Evolutionary conservation across 805 yeast genomes (phyloP), one percentile per base, ranked within the genome.

Genomic region (Ogataea dorogensis): DNA sequence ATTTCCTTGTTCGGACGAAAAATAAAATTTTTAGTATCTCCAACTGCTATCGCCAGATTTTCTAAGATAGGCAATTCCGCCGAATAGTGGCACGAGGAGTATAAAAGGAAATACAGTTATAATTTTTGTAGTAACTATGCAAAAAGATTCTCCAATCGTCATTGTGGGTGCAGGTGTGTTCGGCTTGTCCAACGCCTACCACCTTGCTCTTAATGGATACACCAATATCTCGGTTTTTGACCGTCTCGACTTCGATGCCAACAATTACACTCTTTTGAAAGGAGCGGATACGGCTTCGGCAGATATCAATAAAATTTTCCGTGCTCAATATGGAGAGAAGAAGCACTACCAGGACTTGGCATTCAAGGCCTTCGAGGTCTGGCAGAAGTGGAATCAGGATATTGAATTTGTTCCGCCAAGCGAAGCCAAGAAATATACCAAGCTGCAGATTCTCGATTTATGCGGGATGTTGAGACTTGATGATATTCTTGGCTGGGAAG

Each of bases 81-180:
- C n/a, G n/a, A n/a, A n/a, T n/a, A n/a, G n/a, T n/a, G n/a, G n/a
- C n/a, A n/a, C n/a, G n/a, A n/a, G n/a, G n/a, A n/a, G n/a, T n/a
- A n/a, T n/a, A n/a, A n/a, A n/a, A n/a, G n/a, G n/a, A n/a, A n/a
- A n/a, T n/a, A n/a, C n/a, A 7, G 15, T 15, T 9, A 4, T 10
- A 13, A 15, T 4, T 5, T 25, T 15, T 13, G 15, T 5, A 7
- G 10, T 16, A 18, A 8, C n/a, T 15, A 13, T 25, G 10, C 13
- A 20, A 5, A 51, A 48, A 16, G 47, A 48, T 13, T 46, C 53
- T 5, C 32, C 41, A 2, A 62, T 72, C 23, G 56, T 67, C 22
- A 59, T 75, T 21, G 64, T 72, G 9, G 81, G 81, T n/a, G 68
- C 75, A 5, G 80, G 81, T 24, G 75, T 69, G 8, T 73, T 71